Evolutionary conservation across 768 basidiomycete genomes (phyloP).

Genomic region (Agaricus blazei): DNA sequence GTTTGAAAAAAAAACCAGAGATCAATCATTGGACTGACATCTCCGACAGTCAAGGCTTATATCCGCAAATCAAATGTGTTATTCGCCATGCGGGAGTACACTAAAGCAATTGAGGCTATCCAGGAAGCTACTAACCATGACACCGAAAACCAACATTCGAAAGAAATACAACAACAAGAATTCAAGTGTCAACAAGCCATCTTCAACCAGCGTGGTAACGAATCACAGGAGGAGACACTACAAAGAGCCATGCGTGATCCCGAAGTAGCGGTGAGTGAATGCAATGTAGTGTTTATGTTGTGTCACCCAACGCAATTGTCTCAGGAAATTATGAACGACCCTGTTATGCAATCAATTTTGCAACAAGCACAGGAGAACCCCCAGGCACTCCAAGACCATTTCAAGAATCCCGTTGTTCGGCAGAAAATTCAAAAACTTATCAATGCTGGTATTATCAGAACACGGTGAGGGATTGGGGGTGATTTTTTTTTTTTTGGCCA

Average conservation of each 20-base stretch:
- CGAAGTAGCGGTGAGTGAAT: slow-evolving; percentile 73
- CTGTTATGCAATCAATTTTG: slow-evolving; percentile 91
- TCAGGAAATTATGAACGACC: slow-evolving; percentile 82
- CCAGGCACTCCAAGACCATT: slow-evolving; percentile 86
- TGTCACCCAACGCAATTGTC: neutral
- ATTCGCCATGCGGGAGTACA: slow-evolving; percentile 86
- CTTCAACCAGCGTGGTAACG: slow-evolving; percentile 71
- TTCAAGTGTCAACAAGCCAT: slow-evolving; percentile 78
- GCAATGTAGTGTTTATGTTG: neutral
- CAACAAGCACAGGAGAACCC: slow-evolving; percentile 93
- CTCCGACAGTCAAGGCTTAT: slow-evolving; percentile 79
- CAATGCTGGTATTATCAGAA: slow-evolving; percentile 91
- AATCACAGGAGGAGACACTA: slow-evolving; percentile 90
- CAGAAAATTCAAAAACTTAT: slow-evolving; percentile 86
- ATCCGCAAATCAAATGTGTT: slow-evolving; percentile 89
- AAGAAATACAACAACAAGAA: slow-evolving; percentile 80
- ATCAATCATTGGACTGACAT: neutral
- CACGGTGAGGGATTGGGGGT: slow-evolving; percentile 42
- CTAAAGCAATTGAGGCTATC: slow-evolving; percentile 78
- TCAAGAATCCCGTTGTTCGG: slow-evolving; percentile 85
- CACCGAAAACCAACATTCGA: slow-evolving; percentile 71
- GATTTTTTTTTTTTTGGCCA: too few relatives aligned
- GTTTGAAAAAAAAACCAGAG: neutral
- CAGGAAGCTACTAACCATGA: slow-evolving; percentile 79
- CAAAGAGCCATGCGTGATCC: slow-evolving; percentile 97